Conservation (phyloP, 306 rosid species). For the Luffa acutangula region DNA sequence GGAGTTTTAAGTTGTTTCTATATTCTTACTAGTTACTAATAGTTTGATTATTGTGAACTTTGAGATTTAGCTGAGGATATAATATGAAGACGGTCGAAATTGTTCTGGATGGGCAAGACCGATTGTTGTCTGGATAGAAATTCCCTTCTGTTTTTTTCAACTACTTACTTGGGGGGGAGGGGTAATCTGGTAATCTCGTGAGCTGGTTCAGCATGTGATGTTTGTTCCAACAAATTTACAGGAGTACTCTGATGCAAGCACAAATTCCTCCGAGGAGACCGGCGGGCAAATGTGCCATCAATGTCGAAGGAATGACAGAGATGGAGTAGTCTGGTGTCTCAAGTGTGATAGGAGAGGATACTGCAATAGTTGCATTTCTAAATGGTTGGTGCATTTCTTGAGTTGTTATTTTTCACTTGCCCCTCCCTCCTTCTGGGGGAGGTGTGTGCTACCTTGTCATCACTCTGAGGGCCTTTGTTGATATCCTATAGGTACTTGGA, state of each 20-base stretch:
- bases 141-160: not conserved
- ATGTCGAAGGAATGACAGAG: constrained; percentile 57
- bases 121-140: not conserved
- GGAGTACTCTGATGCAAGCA: constrained; percentile 63
- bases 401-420: not conserved
- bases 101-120: not conserved
- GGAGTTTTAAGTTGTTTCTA: not conserved
- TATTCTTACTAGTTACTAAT: not conserved
- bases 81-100: not conserved
- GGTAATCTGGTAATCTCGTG: not conserved
- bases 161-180: not conserved
- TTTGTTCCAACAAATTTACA: constrained; percentile 12
- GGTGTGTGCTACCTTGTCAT: not conserved
- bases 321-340: constrained; percentile 65
- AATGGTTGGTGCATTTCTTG: constrained; percentile 41
- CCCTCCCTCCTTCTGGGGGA: constrained; percentile 2
- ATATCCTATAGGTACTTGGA: constrained; percentile 53
- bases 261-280: constrained; percentile 54
- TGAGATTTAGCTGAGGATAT: not conserved
- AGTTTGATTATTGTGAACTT: not conserved
- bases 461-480: constrained; percentile 13
- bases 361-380: constrained; percentile 58
- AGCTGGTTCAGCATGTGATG: not conserved
- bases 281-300: constrained; percentile 86
- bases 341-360: constrained; percentile 88